Conservation (phyloP, 345 rosid species). For the Turritis glabra region DNA sequence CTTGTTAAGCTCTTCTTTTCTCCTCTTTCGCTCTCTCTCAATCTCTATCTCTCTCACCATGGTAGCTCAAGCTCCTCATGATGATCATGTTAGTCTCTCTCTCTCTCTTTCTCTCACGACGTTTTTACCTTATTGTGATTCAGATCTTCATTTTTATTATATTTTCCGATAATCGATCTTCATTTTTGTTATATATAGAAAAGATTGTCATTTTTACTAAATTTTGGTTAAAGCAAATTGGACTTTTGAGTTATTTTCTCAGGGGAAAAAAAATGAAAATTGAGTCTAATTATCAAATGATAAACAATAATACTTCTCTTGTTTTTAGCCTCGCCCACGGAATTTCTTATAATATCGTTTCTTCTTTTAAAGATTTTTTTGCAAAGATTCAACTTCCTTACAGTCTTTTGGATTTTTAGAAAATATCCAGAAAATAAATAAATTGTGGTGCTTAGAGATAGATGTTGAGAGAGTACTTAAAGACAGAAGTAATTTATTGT, state of each 20-base stretch:
- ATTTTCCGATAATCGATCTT: background rate
- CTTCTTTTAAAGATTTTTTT: background rate
- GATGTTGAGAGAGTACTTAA: constrained; percentile 1
- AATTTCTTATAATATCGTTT: background rate
- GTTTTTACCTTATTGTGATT: constrained; percentile 1
- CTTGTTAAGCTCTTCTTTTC: constrained; percentile 25
- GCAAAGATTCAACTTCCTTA: background rate
- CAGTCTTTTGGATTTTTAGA: background rate
- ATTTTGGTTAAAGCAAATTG: background rate
- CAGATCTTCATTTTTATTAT: constrained; percentile 6
- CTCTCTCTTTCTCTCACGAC: background rate
- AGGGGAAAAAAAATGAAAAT: background rate
- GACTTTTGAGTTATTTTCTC: background rate
- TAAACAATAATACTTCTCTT: background rate
- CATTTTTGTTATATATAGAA: background rate
- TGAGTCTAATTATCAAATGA: background rate
- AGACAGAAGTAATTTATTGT: background rate
- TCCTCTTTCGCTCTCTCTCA: constrained; percentile 1
- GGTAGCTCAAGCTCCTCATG: constrained; percentile 38
- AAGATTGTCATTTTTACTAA: background rate
- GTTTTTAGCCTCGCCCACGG: background rate
- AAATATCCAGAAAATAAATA: background rate
- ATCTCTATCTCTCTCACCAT: constrained; percentile 21
- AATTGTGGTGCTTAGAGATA: constrained; percentile 9
- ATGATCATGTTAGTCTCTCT: constrained; percentile 36